Conservation (phyloP, 495 filamentous ascomycete genomes). For the Penicillium ochrochloron region DNA sequence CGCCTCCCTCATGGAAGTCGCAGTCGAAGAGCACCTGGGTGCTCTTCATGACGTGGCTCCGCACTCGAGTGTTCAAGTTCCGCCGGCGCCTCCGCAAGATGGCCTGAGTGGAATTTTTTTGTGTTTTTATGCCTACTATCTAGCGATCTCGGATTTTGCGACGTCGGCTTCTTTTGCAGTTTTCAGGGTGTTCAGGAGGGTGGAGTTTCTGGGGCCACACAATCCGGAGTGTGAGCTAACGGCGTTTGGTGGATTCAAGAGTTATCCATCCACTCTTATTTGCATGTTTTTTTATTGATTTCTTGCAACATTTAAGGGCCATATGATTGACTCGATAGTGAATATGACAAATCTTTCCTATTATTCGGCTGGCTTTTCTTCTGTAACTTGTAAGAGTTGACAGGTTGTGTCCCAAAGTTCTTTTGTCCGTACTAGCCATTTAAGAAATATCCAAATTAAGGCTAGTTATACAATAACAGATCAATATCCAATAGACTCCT, state of each 20-base stretch:
- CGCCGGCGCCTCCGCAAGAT: slow-evolving; percentile 43
- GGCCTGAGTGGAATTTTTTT: slow-evolving; percentile 24
- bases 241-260: slow-evolving; percentile 13
- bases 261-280: neutral
- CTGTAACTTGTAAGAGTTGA: no score
- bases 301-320: neutral
- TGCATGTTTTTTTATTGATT: neutral
- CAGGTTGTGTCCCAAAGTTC: neutral
- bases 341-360: neutral
- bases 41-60: slow-evolving; percentile 54
- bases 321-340: slow-evolving; percentile 4
- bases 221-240: slow-evolving; percentile 5
- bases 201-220: slow-evolving; percentile 7
- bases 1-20: slow-evolving; percentile 38
- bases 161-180: slow-evolving; percentile 18
- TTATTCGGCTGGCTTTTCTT: neutral
- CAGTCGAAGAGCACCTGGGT: slow-evolving; percentile 52
- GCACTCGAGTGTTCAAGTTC: slow-evolving; percentile 52
- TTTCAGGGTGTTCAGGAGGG: slow-evolving; percentile 4
- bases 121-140: slow-evolving; percentile 15
- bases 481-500: neutral
- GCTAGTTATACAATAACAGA: no score
- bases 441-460: neutral
- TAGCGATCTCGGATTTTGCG: slow-evolving; percentile 19
- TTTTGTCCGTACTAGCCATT: neutral